A percentile compares a stretch with the other conserved stretches of the same genome.
Conservation (phyloP, 306 rosid genomes). For the Clitoria ternatea region DNA sequence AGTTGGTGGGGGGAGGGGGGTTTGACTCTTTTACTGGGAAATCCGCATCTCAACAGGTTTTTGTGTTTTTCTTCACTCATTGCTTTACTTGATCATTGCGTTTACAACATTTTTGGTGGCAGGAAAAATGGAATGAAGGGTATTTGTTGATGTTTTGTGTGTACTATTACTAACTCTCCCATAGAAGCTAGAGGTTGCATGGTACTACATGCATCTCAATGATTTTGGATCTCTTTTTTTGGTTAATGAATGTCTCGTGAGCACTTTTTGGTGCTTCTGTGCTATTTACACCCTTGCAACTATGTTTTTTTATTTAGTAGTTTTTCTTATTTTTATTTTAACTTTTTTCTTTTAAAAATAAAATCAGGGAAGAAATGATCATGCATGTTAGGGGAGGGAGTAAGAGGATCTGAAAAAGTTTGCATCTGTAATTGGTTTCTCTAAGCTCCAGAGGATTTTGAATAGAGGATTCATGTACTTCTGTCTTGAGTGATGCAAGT, state of each 20-base stretch:
- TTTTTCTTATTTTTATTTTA: too few relatives aligned
- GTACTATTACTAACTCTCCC: not conserved
- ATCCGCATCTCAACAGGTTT: conserved; percentile 1
- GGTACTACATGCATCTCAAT: not conserved
- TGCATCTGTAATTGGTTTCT: not conserved
- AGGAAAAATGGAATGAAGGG: not conserved
- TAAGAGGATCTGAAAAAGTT: too few relatives aligned
- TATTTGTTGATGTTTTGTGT: not conserved
- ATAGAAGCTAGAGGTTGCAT: not conserved
- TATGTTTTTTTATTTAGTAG: too few relatives aligned
- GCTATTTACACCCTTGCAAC: too few relatives aligned
- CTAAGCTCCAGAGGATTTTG: not conserved
- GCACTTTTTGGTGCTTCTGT: too few relatives aligned
- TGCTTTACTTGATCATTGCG: not conserved
- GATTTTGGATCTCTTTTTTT: not conserved
- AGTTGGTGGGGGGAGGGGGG: not conserved
- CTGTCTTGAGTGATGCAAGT: not conserved
- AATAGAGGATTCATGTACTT: not conserved
- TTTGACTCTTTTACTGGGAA: not conserved
- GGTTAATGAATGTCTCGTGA: not conserved
- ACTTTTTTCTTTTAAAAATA: too few relatives aligned
- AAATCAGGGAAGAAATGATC: too few relatives aligned
- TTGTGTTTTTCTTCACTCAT: not conserved
- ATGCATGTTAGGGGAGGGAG: too few relatives aligned
- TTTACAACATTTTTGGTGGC: not conserved